Base-by-base conservation (phyloP, 2,329 filamentous ascomycete genomes). In the Chaetomiaceae sp. region DNA sequence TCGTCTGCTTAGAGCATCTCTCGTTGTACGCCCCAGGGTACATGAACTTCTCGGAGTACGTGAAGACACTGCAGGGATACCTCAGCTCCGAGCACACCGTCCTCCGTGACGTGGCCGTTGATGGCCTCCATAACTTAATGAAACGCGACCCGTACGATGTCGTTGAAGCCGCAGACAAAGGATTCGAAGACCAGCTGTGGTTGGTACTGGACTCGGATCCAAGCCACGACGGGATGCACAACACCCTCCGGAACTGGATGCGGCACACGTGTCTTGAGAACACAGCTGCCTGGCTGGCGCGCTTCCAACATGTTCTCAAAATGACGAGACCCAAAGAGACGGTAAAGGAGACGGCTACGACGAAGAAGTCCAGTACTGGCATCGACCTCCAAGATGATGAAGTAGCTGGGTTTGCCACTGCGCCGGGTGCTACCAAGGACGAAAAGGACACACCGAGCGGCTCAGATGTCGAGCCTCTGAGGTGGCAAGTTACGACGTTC, bases 401-500 rank as follows among this genome's bases (percentile, higher is more conserved):
- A 68, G 92, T 96, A 32, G 94, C 94, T 48, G 94, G 94, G 0
- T 97, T 99, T 65, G 91, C 91, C 29, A 82, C 97, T n/a, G 84
- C 87, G 1, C 78, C 78, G 25, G 85, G 83, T 23, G 79, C 75
- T 3, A 74, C 71, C 4, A 81, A 80, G 44, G 80, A 86, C 45
- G 77, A 79, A 34, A 81, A 83, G 41, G 70, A 75, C 21, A 65
- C 69, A 0, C 72, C 72, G 43, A 75, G 74, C 30, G 64, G 73
- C 61, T 73, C 84, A 8, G 85, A 90, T 18, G 90, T 95, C 62
- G 94, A 99, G 67, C 82, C 94, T 13, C 75, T 99, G 56, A 85
- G 90, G 61, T 99, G 94, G 94, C 94, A 99, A 68, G 92, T 96
- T 6, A 85, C 89, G 30, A 90, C 90, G 1, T 97, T 97, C 70